Evolutionary conservation across 2,329 filamentous ascomycete species (phyloP).

Genomic region (Sphaerostilbella broomeana): DNA sequence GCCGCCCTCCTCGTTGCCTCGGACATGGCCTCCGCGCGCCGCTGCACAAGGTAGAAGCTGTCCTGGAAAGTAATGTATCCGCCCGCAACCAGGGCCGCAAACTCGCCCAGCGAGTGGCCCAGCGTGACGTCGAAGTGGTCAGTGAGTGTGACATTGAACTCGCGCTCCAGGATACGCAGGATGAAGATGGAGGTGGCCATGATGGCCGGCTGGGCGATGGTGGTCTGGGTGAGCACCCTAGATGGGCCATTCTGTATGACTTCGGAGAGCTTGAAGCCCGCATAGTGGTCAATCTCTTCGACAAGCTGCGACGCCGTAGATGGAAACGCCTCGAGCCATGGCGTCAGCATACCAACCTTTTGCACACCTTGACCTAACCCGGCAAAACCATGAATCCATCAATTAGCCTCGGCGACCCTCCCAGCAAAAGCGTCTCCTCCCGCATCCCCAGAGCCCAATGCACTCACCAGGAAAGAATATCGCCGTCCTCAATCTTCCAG

Average conservation of each 20-base stretch:
- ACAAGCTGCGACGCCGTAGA: constrained; percentile 66
- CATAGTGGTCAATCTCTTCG: constrained; percentile 74
- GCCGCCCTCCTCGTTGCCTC: constrained; percentile 63
- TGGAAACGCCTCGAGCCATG: constrained; percentile 85
- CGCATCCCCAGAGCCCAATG: constrained; percentile 6
- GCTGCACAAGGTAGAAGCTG: constrained; percentile 68
- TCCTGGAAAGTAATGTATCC: constrained; percentile 74
- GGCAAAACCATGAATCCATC: constrained; percentile 9
- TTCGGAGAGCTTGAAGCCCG: constrained; percentile 67
- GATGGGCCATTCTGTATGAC: constrained; percentile 78
- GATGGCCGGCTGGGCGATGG: constrained; percentile 89
- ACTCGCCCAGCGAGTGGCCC: constrained; percentile 89
- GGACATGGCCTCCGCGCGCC: constrained; percentile 77
- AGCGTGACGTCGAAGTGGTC: constrained; percentile 74
- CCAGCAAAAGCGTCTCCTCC: too few species aligned
- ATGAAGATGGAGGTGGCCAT: constrained; percentile 93
- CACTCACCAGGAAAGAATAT: constrained; percentile 53
- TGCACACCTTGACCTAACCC: constrained; percentile 81
- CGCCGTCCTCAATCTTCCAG: constrained; percentile 42
- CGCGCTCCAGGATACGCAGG: constrained; percentile 74
- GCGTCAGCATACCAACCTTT: constrained; percentile 76
- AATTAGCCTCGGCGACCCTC: too few species aligned
- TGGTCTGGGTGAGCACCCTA: constrained; percentile 68
- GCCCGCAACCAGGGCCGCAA: constrained; percentile 80
- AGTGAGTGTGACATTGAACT: constrained; percentile 69